These are phyloP conservation scores for Emmonsiellopsis sp. DNA, from an alignment of 2,329 filamentous ascomycete species.

Conservation along the genomic window DNA sequence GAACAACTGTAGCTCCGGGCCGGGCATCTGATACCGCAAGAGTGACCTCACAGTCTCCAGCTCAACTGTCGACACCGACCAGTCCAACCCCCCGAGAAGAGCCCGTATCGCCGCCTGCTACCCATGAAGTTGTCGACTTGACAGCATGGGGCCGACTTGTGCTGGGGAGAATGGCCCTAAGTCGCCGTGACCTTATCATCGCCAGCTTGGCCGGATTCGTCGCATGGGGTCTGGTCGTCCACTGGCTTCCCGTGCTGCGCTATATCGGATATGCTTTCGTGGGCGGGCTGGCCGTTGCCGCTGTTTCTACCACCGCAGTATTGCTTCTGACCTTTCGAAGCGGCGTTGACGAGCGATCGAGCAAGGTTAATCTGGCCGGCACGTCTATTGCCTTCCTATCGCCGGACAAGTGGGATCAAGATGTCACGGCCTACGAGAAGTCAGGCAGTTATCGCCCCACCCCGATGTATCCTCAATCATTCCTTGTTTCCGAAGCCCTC, in stretches of 20 bases:
- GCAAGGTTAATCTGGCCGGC: conserved; percentile 21
- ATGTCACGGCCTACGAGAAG: conserved; percentile 56
- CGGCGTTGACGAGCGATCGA: conserved; percentile 34
- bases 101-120: neutral
- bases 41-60: too few species aligned
- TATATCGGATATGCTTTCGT: conserved; percentile 80
- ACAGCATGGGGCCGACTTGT: conserved; percentile 27
- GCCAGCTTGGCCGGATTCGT: conserved; percentile 47
- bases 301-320: conserved; percentile 48
- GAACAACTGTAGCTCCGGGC: too few species aligned
- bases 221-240: conserved; percentile 76
- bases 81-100: too few species aligned
- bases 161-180: conserved; percentile 37
- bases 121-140: conserved; percentile 5
- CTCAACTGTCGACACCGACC: too few species aligned
- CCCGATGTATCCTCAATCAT: conserved; percentile 66
- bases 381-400: conserved; percentile 49
- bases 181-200: conserved; percentile 33
- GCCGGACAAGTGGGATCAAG: conserved; percentile 56
- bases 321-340: conserved; percentile 47
- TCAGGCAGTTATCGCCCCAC: conserved; percentile 58
- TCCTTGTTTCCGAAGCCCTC: conserved; percentile 67
- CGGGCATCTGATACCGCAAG: too few species aligned
- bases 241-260: conserved; percentile 73
- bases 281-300: conserved; percentile 51